Evolutionary conservation across 2,329 filamentous ascomycete species (phyloP).

Genomic region (Ophiostoma sp.): DNA sequence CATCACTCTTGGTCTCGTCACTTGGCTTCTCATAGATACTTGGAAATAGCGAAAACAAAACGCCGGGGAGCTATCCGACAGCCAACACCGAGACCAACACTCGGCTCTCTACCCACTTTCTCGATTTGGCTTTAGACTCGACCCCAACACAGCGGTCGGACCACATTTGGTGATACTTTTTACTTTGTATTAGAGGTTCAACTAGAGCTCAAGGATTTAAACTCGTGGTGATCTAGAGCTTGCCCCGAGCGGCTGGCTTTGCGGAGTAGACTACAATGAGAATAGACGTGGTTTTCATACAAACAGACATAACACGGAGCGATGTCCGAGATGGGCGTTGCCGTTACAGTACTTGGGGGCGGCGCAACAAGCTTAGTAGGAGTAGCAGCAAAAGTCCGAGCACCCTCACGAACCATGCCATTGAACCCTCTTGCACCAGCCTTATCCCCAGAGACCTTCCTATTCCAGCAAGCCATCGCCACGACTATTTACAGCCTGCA

Average conservation of each 20-base stretch:
- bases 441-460: not conserved
- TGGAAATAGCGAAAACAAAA: not conserved
- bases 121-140: not conserved
- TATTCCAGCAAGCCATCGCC: not conserved
- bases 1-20: not conserved
- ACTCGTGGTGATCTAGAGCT: not conserved
- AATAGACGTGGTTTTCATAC: not conserved
- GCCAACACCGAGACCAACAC: not conserved
- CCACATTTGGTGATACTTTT: not conserved
- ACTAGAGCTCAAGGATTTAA: not conserved
- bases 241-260: not conserved
- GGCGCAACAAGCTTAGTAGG: not conserved
- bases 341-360: not conserved
- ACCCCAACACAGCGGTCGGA: not conserved
- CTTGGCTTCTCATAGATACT: too few relatives aligned
- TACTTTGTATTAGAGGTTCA: not conserved
- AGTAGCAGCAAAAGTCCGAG: not conserved
- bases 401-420: not conserved
- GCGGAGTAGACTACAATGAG: not conserved
- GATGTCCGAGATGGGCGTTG: not conserved
- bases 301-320: not conserved
- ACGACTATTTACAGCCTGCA: not conserved
- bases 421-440: not conserved
- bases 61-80: not conserved
- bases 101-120: not conserved